These are phyloP conservation scores for Neurospora sp. DNA, from an alignment of 495 filamentous ascomycete genomes.

Conservation along the genomic window DNA sequence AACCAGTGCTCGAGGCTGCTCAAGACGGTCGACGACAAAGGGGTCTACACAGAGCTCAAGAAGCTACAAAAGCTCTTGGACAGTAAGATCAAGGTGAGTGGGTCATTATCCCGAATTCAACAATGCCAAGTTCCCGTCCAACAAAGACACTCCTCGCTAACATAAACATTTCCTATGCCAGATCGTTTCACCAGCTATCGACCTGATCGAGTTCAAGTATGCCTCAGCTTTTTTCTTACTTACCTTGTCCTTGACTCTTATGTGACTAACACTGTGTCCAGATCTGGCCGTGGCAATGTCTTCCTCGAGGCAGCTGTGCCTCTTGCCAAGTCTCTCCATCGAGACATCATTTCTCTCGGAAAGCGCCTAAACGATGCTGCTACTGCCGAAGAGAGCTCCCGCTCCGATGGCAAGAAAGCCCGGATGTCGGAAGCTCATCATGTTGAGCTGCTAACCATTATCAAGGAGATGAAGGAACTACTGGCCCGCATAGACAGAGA, in stretches of 20 bases:
- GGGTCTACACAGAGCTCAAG: constrained; percentile 55
- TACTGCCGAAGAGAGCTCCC: constrained; percentile 51
- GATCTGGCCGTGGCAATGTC: constrained; percentile 88
- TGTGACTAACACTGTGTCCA: constrained; percentile 17
- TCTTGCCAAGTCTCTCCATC: constrained; percentile 76
- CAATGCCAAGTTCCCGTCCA: neutral
- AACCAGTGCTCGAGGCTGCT: constrained; percentile 70
- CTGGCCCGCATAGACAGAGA: constrained; percentile 80
- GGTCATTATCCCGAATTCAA: neutral
- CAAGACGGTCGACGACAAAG: constrained; percentile 57
- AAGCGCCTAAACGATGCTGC: constrained; percentile 63
- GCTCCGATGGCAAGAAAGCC: constrained; percentile 33
- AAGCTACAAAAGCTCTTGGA: constrained; percentile 65
- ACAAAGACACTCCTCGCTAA: neutral
- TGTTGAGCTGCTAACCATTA: constrained; percentile 58
- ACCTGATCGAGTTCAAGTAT: constrained; percentile 87
- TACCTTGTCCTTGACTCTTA: neutral
- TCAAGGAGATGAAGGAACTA: constrained; percentile 65
- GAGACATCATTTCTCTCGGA: constrained; percentile 79
- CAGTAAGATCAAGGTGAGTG: constrained; percentile 69
- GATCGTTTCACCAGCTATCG: constrained; percentile 88
- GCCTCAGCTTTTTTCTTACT: neutral
- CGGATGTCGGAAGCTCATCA: constrained; percentile 25
- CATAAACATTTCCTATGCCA: constrained; percentile 15
- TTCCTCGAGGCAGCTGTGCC: constrained; percentile 82